Percentiles rank a stretch among this genome's conserved stretches.
phyloP scores from a whole-genome alignment of 306 rosid genomes.

The Rubus idaeus region DNA sequence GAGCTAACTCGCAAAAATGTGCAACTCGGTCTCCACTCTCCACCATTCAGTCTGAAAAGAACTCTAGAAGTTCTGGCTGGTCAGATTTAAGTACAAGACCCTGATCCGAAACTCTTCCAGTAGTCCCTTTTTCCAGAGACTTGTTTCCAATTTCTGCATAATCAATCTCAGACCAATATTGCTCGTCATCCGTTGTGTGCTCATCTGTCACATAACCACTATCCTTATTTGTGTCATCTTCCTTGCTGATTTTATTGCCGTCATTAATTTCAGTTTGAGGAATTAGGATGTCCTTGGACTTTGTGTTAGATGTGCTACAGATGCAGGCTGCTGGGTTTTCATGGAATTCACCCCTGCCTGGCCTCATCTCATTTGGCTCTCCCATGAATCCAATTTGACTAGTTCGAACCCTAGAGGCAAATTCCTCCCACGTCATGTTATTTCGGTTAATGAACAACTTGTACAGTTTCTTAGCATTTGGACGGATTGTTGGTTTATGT shows the following conservation, averaged over 20 bases:
- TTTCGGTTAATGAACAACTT: slow-evolving; percentile 44
- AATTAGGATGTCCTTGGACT: slow-evolving; percentile 18
- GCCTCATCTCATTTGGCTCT: slow-evolving; percentile 72
- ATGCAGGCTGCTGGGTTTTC: slow-evolving; percentile 89
- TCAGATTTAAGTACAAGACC: slow-evolving; percentile 31
- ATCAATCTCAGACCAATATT: slow-evolving; percentile 46
- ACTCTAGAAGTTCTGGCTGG: slow-evolving; percentile 59
- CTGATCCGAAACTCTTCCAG: slow-evolving; percentile 28
- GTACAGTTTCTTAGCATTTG: slow-evolving; percentile 70
- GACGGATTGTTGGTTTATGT: slow-evolving; percentile 87
- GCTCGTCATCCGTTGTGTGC: slow-evolving; percentile 45
- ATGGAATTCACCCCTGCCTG: slow-evolving; percentile 74
- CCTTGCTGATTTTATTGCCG: slow-evolving; percentile 17
- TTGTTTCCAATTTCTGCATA: slow-evolving; percentile 35
- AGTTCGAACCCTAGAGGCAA: slow-evolving; percentile 58
- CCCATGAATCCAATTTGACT: slow-evolving; percentile 89
- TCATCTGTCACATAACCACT: slow-evolving; percentile 30
- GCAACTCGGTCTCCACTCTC: neutral
- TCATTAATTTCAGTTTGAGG: slow-evolving; percentile 26
- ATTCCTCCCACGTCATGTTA: slow-evolving; percentile 76
- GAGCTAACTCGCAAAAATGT: slow-evolving; percentile 1
- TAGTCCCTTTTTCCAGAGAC: slow-evolving; percentile 25
- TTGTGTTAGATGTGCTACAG: slow-evolving; percentile 43
- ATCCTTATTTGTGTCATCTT: slow-evolving; percentile 25
- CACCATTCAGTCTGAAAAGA: slow-evolving; percentile 58